Conservation (phyloP, 192 early-diverging fungal species). For the Funneliformis mosseae region DNA sequence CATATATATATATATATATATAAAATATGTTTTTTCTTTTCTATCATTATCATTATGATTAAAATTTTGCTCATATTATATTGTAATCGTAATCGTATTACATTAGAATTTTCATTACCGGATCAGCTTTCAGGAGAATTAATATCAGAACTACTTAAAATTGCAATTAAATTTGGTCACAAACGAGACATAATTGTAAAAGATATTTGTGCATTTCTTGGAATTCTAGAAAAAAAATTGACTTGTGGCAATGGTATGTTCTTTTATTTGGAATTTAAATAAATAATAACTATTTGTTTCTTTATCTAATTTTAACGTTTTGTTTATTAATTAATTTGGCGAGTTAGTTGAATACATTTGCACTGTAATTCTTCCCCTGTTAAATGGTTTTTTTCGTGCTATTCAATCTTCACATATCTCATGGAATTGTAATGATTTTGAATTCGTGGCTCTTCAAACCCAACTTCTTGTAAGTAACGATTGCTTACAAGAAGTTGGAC, state of each 20-base stretch:
- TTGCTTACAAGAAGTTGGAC: constrained; percentile 47
- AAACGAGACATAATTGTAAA: constrained; percentile 41
- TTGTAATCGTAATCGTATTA: background rate
- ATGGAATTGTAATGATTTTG: constrained; percentile 51
- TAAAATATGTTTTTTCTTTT: background rate
- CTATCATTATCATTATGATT: background rate
- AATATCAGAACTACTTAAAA: constrained; percentile 38
- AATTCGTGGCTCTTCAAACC: constrained; percentile 48
- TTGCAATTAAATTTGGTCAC: constrained; percentile 35
- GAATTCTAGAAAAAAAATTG: constrained; percentile 33
- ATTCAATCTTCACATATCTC: constrained; percentile 51
- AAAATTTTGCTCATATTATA: background rate
- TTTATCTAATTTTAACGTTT: background rate
- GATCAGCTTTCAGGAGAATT: constrained; percentile 39
- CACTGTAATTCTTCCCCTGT: constrained; percentile 59
- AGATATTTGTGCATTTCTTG: constrained; percentile 37
- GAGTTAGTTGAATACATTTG: constrained; percentile 47
- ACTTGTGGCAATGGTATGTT: constrained; percentile 36
- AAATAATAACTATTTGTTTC: background rate
- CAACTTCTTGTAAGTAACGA: constrained; percentile 53
- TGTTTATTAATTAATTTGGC: background rate
- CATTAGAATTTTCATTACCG: constrained; percentile 37
- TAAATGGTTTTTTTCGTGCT: constrained; percentile 60
- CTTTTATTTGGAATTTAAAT: background rate
- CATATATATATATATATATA: constrained; percentile 6